These are phyloP conservation scores for Boechera divaricarpa DNA, from an alignment of 345 rosid species.

Conservation along the genomic window DNA sequence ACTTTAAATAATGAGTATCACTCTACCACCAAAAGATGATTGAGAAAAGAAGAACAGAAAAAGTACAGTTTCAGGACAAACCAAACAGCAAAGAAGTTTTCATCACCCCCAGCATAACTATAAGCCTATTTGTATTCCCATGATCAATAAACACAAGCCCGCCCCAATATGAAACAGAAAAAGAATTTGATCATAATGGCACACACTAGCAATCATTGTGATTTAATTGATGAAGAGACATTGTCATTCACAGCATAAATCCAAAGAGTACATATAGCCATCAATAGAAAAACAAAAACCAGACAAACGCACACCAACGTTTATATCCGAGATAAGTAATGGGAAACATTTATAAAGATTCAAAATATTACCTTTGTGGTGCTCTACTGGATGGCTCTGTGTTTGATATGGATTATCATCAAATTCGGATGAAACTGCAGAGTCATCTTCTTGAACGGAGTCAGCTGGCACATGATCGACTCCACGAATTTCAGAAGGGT, in stretches of 20 bases:
- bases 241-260: constrained; percentile 3
- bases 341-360: constrained; percentile 15
- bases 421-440: constrained; percentile 63
- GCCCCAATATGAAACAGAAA: neutral
- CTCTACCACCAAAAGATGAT: constrained; percentile 18
- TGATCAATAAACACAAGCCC: constrained; percentile 13
- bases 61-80: constrained; percentile 7
- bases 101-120: constrained; percentile 11
- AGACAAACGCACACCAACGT: neutral
- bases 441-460: constrained; percentile 65
- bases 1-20: neutral
- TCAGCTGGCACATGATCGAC: constrained; percentile 55
- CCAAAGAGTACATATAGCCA: constrained; percentile 4
- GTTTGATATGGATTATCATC: constrained; percentile 62
- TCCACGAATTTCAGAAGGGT: constrained; percentile 49
- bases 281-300: constrained; percentile 8
- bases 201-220: neutral
- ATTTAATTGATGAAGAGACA: neutral
- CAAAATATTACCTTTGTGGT: constrained; percentile 56
- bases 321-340: neutral
- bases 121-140: neutral
- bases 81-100: constrained; percentile 11
- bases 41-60: constrained; percentile 16
- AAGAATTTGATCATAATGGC: neutral
- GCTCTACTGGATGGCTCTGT: constrained; percentile 64